phyloP scores from a whole-genome alignment of 257 asterid genomes.

The Euphrasia confusa region DNA sequence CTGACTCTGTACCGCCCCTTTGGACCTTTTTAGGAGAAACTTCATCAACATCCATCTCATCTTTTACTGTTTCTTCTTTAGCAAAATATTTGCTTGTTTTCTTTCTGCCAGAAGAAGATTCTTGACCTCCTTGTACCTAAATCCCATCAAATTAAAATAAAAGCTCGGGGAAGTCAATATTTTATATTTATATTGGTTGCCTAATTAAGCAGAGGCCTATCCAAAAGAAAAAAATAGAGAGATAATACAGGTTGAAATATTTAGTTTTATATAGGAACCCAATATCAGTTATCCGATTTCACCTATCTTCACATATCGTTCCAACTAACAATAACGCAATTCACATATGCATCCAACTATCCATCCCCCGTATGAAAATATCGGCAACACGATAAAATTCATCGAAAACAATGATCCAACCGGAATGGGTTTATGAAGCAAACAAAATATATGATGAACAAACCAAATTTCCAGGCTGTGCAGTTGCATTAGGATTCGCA shows the following conservation, averaged over 20 bases:
- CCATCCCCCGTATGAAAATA: too few relatives aligned
- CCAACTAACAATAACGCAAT: too few relatives aligned
- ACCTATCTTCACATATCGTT: too few relatives aligned
- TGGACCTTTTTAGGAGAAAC: constrained; percentile 47
- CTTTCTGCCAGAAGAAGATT: constrained; percentile 62
- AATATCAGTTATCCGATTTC: too few relatives aligned
- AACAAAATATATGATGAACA: constrained; percentile 1
- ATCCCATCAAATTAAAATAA: background rate
- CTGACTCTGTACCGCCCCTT: constrained; percentile 29
- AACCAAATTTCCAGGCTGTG: constrained; percentile 45
- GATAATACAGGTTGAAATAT: too few relatives aligned
- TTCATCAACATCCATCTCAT: constrained; percentile 56
- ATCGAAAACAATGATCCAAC: too few relatives aligned
- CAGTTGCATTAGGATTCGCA: constrained; percentile 36
- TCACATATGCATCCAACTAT: too few relatives aligned
- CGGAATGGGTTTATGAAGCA: too few relatives aligned
- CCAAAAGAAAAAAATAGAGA: background rate
- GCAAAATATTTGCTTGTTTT: constrained; percentile 92
- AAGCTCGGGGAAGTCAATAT: constrained; percentile 1
- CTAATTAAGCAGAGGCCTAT: constrained; percentile 3
- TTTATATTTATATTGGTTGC: constrained; percentile 10
- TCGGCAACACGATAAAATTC: too few relatives aligned
- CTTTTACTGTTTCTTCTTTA: constrained; percentile 42
- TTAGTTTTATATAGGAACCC: too few relatives aligned
- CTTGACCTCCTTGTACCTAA: constrained; percentile 59